Percentiles rank a stretch among this genome's conserved stretches.
phyloP scores from a whole-genome alignment of 352 stramenopile genomes.

The Globisporangium mamillatum region DNA sequence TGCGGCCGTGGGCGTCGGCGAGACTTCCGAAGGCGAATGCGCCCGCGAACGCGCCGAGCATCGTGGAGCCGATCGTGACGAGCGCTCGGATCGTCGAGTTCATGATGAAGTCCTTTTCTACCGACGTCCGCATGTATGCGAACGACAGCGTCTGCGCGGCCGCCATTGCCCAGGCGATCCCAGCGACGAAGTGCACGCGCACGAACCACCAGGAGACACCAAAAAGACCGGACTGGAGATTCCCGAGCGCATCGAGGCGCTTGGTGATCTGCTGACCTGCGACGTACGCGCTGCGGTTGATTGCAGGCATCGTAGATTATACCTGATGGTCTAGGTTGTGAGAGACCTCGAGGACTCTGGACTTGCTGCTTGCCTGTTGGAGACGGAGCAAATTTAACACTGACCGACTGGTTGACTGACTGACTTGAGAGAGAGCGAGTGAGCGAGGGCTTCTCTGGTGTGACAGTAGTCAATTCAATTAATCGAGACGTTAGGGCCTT shows the following conservation, averaged over 20 bases:
- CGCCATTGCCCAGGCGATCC: neutral
- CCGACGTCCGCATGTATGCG: neutral
- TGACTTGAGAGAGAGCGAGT: neutral
- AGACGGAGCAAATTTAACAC: neutral
- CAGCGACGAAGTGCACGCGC: neutral
- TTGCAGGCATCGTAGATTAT: neutral
- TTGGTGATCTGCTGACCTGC: conserved; percentile 2
- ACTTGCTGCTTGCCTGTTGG: neutral
- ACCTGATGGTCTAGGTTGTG: neutral
- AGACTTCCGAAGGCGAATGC: conserved; percentile 40
- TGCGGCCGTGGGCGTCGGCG: conserved; percentile 51
- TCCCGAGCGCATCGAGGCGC: conserved; percentile 3
- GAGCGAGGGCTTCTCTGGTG: neutral
- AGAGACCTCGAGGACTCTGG: neutral
- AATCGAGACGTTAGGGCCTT: neutral
- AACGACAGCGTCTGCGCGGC: neutral
- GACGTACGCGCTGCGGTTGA: conserved; percentile 1
- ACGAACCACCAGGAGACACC: conserved; percentile 9
- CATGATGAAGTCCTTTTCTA: neutral
- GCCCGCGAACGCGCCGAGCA: conserved; percentile 36
- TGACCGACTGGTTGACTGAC: neutral
- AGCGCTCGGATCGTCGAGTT: neutral
- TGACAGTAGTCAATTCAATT: neutral
- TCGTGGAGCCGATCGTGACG: neutral
- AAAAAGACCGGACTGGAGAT: conserved; percentile 3